Evolutionary conservation across 345 rosid genomes (phyloP).

Genomic region (Populus simonii): DNA sequence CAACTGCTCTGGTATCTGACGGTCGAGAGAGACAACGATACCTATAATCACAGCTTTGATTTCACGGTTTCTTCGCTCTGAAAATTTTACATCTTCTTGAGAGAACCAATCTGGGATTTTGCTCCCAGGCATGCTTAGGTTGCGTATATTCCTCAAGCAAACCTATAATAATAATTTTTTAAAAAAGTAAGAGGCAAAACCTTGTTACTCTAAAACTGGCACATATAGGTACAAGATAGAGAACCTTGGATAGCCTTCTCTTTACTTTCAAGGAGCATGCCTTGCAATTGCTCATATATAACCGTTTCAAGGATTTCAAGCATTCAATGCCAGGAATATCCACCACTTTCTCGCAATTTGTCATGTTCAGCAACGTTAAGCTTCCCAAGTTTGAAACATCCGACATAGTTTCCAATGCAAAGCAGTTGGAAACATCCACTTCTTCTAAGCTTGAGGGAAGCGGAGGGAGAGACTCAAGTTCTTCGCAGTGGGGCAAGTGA

Average conservation of each 20-base stretch:
- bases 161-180: slow-evolving; percentile 35
- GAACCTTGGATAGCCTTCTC: slow-evolving; percentile 46
- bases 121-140: slow-evolving; percentile 59
- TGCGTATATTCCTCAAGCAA: slow-evolving; percentile 35
- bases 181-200: background rate
- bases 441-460: slow-evolving; percentile 44
- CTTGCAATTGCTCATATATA: slow-evolving; percentile 42
- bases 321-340: slow-evolving; percentile 48
- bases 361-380: slow-evolving; percentile 28
- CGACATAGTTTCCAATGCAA: slow-evolving; percentile 26
- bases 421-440: slow-evolving; percentile 39
- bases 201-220: background rate
- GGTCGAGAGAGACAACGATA: slow-evolving; percentile 46
- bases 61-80: slow-evolving; percentile 36
- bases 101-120: slow-evolving; percentile 55
- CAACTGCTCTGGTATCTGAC: slow-evolving; percentile 21
- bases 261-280: slow-evolving; percentile 31
- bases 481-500: slow-evolving; percentile 27
- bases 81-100: slow-evolving; percentile 25
- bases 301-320: slow-evolving; percentile 33
- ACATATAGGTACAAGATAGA: background rate
- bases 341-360: slow-evolving; percentile 40
- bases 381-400: slow-evolving; percentile 36
- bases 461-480: slow-evolving; percentile 43
- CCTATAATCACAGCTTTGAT: slow-evolving; percentile 46